Base-by-base conservation (phyloP, 371 early-diverging fungal genomes). In the Blakeslea trispora region DNA sequence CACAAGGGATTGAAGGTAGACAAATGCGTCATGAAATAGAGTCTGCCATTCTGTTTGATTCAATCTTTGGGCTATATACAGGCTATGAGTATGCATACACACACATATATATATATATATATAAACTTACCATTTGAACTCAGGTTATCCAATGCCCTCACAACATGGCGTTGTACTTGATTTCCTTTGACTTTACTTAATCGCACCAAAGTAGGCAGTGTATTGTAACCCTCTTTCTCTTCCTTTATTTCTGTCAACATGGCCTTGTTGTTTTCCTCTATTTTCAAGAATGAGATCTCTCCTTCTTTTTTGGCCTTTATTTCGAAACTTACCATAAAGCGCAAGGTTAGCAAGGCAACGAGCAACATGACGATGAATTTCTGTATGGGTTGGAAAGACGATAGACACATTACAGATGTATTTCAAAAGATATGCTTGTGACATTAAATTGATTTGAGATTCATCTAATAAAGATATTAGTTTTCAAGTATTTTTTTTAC, bases 291-390 rank as follows among this genome's bases (percentile, higher is more conserved):
- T 24, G 4, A 14, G 1, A n/a, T 24, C 8, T 14, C 2, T n/a
- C n/a, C 15, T 45, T 5, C 22, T 22, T 45, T 10, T 23, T 3
- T 45, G 11, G 13, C 17, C 40, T 3, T 19, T 44, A 17, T 44
- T 5, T 44, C 5, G 5, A 7, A 11, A 37, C 68, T 57, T 67
- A 80, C 84, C 77, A 63, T 84, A 82, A 23, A 81, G 68, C 3
- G 82, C 78, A 31, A 84, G 61, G 46, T 84, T 84, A 3, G 85
- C 85, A 19, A 84, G 44, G 31, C 80, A 74, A 13, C 85, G 75
- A 18, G 81, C 81, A 13, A 82, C 77, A 67, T 84, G 85, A 21
- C 79, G 72, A 57, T 75, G 79, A 18, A 71, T 68, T 47, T 73
- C 68, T 17, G 57, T 50, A 34, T 54, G 40, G 3, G 39, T n/a